phyloP scores from a whole-genome alignment of 2,329 filamentous ascomycete species.

The Xylaria sp. region DNA sequence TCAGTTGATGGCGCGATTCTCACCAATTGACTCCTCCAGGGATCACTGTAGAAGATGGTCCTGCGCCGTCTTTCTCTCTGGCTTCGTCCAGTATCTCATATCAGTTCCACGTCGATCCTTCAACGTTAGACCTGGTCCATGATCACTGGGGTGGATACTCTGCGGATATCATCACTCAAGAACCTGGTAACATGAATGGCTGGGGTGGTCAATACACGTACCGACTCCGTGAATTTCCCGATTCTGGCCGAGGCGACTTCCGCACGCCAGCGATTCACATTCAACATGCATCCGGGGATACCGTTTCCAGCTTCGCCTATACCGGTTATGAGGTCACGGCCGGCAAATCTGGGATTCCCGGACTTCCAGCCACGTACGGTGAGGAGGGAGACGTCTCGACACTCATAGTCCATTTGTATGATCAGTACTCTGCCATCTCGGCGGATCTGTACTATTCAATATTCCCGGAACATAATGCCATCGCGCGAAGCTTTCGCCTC shows the following conservation, averaged over 20 bases:
- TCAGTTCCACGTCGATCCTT: slow-evolving; percentile 70
- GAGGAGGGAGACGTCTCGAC: slow-evolving; percentile 66
- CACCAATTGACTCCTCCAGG: slow-evolving; percentile 37
- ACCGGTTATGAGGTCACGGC: slow-evolving; percentile 64
- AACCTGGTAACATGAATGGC: slow-evolving; percentile 60
- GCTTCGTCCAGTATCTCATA: slow-evolving; percentile 62
- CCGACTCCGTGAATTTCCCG: slow-evolving; percentile 70
- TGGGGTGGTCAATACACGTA: slow-evolving; percentile 65
- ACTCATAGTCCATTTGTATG: slow-evolving; percentile 66
- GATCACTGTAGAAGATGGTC: slow-evolving; percentile 45
- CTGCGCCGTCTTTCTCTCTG: slow-evolving; percentile 44
- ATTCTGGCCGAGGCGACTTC: slow-evolving; percentile 72
- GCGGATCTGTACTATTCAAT: slow-evolving; percentile 72
- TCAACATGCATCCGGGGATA: slow-evolving; percentile 67
- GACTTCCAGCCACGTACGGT: slow-evolving; percentile 70
- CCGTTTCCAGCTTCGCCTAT: slow-evolving; percentile 68
- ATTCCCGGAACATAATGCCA: slow-evolving; percentile 70
- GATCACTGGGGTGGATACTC: slow-evolving; percentile 71
- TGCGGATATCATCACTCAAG: slow-evolving; percentile 62
- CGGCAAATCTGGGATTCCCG: slow-evolving; percentile 67
- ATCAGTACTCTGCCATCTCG: slow-evolving; percentile 67
- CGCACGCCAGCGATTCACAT: slow-evolving; percentile 71
- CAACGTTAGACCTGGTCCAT: slow-evolving; percentile 65
- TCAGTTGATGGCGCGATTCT: slow-evolving; percentile 24
- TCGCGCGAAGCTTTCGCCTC: slow-evolving; percentile 70